Percentiles rank a stretch among this genome's conserved stretches.
These are phyloP conservation scores for Dendrostoma leiphaemia DNA, from an alignment of 2,329 filamentous ascomycete genomes.

Conservation along the genomic window DNA sequence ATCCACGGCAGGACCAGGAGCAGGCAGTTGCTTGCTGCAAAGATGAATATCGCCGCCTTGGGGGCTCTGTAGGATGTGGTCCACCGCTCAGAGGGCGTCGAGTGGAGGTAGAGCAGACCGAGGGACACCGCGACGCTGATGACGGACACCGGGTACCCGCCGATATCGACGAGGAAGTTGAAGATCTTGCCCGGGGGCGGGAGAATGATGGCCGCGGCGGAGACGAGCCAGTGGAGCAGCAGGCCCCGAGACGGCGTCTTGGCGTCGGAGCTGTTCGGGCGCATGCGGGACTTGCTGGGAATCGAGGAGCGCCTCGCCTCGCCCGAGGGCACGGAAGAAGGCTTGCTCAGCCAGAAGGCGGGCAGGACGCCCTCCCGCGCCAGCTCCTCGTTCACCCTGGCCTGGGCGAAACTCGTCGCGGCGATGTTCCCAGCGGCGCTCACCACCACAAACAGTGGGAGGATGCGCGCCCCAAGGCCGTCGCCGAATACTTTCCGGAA, in stretches of 20 bases:
- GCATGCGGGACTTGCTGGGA: conserved; percentile 5
- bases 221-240: conserved; percentile 60
- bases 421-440: conserved; percentile 48
- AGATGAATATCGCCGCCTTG: conserved; percentile 28
- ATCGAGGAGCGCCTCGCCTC: conserved; percentile 7
- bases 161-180: conserved; percentile 37
- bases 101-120: conserved; percentile 33
- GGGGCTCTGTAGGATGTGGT: conserved; percentile 29
- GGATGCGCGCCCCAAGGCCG: conserved; percentile 38
- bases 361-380: conserved; percentile 46
- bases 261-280: not conserved
- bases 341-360: conserved; percentile 33
- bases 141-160: conserved; percentile 35
- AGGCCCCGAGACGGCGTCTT: conserved; percentile 33
- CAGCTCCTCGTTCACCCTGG: conserved; percentile 45
- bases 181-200: conserved; percentile 43
- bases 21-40: conserved; percentile 30
- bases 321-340: too few relatives aligned
- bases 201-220: conserved; percentile 52
- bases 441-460: conserved; percentile 44
- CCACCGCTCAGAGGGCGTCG: conserved; percentile 28
- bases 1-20: conserved; percentile 36
- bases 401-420: conserved; percentile 46
- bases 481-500: conserved; percentile 54
- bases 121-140: conserved; percentile 32